A percentile compares a stretch with the other conserved stretches of the same genome.
These are phyloP conservation scores for Pisolithus thermaeus DNA, from an alignment of 1,284 basidiomycete species.

Conservation along the genomic window DNA sequence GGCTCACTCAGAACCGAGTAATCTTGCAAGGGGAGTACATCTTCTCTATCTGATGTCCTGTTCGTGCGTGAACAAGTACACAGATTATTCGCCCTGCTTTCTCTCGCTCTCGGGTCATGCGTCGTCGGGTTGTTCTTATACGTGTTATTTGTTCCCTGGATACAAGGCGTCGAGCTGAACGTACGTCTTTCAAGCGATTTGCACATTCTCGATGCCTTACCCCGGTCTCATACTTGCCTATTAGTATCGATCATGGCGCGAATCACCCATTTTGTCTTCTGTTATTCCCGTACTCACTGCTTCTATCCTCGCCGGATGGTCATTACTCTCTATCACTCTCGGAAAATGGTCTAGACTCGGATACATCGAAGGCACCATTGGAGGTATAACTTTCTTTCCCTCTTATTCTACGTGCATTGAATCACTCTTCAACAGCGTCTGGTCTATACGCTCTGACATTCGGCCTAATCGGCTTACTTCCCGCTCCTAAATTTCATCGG, in stretches of 20 bases:
- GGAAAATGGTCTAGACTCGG: slow-evolving; percentile 62
- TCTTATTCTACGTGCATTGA: slow-evolving; percentile 1
- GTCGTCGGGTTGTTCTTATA: slow-evolving; percentile 69
- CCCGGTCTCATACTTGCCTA: not conserved
- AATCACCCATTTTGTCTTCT: slow-evolving; percentile 51
- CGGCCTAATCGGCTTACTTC: slow-evolving; percentile 64
- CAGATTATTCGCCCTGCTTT: slow-evolving; percentile 47
- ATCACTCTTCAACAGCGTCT: slow-evolving; percentile 38
- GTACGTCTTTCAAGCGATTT: slow-evolving; percentile 34
- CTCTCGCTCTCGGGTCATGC: slow-evolving; percentile 46
- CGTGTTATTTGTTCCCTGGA: slow-evolving; percentile 56
- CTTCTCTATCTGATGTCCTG: not conserved
- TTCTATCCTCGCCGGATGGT: slow-evolving; percentile 66
- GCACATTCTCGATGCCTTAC: slow-evolving; percentile 7
- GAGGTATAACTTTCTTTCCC: slow-evolving; percentile 38
- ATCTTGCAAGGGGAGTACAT: slow-evolving; percentile 47
- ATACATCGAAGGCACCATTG: slow-evolving; percentile 54
- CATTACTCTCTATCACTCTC: slow-evolving; percentile 53
- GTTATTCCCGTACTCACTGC: slow-evolving; percentile 61
- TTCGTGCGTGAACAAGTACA: not conserved
- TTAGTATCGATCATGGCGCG: slow-evolving; percentile 61
- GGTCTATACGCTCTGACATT: slow-evolving; percentile 64
- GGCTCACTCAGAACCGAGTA: slow-evolving; percentile 25
- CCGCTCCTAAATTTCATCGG: slow-evolving; percentile 50
- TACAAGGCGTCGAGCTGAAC: slow-evolving; percentile 59